Evolutionary conservation across 2,329 filamentous ascomycete species (phyloP).

Genomic region (Dactylellina parvicollis): DNA sequence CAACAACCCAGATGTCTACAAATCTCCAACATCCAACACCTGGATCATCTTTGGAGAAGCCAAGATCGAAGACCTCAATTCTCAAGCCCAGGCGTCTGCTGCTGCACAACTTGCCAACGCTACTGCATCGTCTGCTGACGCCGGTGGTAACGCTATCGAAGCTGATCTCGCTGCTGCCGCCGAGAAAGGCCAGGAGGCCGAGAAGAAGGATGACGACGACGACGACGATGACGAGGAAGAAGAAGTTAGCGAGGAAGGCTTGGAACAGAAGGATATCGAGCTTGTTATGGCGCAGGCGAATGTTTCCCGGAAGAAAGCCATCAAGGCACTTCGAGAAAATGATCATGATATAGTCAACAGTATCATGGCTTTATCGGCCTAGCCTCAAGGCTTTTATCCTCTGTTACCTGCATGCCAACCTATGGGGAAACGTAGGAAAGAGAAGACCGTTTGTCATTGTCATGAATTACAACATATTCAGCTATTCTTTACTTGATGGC

Average conservation of each 20-base stretch:
- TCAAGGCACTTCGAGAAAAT: conserved; percentile 98
- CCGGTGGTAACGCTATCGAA: conserved; percentile 72
- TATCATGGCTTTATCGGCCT: conserved; percentile 83
- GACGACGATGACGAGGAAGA: conserved; percentile 92
- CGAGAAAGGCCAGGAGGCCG: conserved; percentile 74
- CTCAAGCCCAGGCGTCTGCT: conserved; percentile 92
- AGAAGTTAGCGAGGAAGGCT: conserved; percentile 91
- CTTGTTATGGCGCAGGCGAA: conserved; percentile 88
- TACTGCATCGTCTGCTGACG: conserved; percentile 70
- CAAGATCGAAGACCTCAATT: conserved; percentile 99
- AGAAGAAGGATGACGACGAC: conserved; percentile 74
- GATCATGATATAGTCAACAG: conserved; percentile 99
- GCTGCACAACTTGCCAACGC: conserved; percentile 88
- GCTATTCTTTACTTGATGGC: not conserved
- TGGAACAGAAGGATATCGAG: conserved; percentile 99
- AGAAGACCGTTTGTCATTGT: not conserved
- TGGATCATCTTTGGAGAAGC: conserved; percentile 97
- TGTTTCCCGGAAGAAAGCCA: conserved; percentile 96
- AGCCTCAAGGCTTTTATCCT: not conserved
- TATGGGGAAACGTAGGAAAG: not conserved
- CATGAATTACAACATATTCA: not conserved
- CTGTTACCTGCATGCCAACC: not conserved
- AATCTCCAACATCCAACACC: conserved; percentile 98
- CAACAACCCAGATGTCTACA: conserved; percentile 99
- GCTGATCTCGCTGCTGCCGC: conserved; percentile 71